Conservation (phyloP, 1,284 basidiomycete species). For the Peniophora sp. region DNA sequence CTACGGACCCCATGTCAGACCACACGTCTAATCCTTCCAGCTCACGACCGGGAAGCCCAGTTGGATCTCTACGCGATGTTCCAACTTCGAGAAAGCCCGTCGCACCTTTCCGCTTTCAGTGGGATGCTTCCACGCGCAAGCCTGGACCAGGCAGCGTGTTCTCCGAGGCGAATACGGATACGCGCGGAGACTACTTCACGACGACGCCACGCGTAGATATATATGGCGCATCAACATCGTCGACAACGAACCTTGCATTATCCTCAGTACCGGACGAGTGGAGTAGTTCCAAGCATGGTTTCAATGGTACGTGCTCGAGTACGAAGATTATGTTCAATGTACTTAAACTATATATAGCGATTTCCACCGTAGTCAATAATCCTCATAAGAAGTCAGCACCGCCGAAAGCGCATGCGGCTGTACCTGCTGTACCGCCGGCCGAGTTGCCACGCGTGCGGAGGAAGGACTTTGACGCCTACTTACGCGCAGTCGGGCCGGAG, state of each 20-base stretch:
- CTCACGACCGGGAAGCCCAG: slow-evolving; percentile 38
- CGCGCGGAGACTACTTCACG: slow-evolving; percentile 31
- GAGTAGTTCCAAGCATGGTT: slow-evolving; percentile 73
- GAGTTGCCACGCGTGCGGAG: slow-evolving; percentile 73
- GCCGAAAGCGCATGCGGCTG: slow-evolving; percentile 73
- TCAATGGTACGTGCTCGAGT: slow-evolving; percentile 58
- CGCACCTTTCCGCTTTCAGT: slow-evolving; percentile 49
- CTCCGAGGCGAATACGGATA: slow-evolving; percentile 54
- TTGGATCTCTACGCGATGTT: slow-evolving; percentile 32
- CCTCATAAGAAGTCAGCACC: slow-evolving; percentile 80
- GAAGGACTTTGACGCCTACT: slow-evolving; percentile 81
- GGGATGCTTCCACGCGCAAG: slow-evolving; percentile 47
- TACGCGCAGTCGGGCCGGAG: slow-evolving; percentile 65
- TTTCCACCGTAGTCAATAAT: slow-evolving; percentile 77
- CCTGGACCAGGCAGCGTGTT: slow-evolving; percentile 53
- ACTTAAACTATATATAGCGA: slow-evolving; percentile 33
- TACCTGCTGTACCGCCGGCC: slow-evolving; percentile 66
- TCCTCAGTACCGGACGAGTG: slow-evolving; percentile 53
- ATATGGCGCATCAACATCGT: slow-evolving; percentile 13
- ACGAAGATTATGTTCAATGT: no score
- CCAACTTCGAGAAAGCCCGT: slow-evolving; percentile 33
- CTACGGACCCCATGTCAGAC: slow-evolving; percentile 26
- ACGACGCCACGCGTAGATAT: slow-evolving; percentile 13
- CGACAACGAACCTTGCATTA: slow-evolving; percentile 30
- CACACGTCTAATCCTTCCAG: slow-evolving; percentile 28